phyloP scores from a whole-genome alignment of 139 green algal genomes.

The Tetradesmus obliquus region DNA sequence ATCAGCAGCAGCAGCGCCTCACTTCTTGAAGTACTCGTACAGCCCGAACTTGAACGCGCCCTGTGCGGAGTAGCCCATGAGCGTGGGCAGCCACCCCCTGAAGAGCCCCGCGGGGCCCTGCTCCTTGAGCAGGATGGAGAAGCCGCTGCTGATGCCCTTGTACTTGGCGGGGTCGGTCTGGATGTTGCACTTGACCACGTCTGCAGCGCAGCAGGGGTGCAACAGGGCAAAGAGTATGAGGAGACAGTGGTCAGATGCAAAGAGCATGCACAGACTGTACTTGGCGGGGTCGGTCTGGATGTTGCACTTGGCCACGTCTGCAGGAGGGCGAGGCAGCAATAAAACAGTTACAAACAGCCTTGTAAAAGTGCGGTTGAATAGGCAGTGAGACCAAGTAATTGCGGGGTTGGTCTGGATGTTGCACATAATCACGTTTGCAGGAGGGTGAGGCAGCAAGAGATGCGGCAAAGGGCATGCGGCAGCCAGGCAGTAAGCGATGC shows the following conservation, averaged over 20 bases:
- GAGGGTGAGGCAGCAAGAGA: no score
- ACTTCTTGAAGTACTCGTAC: slow-evolving; percentile 96
- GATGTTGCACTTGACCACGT: slow-evolving; percentile 97
- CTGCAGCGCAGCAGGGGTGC: no score
- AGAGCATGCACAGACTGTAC: no score
- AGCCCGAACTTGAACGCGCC: slow-evolving; percentile 94
- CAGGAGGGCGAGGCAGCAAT: no score
- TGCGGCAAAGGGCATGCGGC: neutral
- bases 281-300: slow-evolving; percentile 78
- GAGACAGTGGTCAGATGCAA: no score
- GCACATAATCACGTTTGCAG: slow-evolving; percentile 91
- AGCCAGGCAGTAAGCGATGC: no score
- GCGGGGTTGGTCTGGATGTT: slow-evolving; percentile 84
- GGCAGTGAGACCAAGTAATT: no score
- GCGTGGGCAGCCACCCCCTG: slow-evolving; percentile 86
- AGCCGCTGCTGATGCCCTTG: slow-evolving; percentile 77
- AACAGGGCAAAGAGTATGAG: no score
- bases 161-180: slow-evolving; percentile 81
- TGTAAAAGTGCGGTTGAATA: no score
- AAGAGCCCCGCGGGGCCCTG: slow-evolving; percentile 79
- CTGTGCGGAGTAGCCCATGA: slow-evolving; percentile 89
- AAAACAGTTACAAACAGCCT: no score
- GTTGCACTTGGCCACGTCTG: slow-evolving; percentile 97
- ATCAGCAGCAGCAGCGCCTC: neutral
- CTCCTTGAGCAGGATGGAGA: slow-evolving; percentile 75